These are phyloP conservation scores for Millerozyma acaciae DNA, from an alignment of 805 yeast genomes.

Conservation along the genomic window DNA sequence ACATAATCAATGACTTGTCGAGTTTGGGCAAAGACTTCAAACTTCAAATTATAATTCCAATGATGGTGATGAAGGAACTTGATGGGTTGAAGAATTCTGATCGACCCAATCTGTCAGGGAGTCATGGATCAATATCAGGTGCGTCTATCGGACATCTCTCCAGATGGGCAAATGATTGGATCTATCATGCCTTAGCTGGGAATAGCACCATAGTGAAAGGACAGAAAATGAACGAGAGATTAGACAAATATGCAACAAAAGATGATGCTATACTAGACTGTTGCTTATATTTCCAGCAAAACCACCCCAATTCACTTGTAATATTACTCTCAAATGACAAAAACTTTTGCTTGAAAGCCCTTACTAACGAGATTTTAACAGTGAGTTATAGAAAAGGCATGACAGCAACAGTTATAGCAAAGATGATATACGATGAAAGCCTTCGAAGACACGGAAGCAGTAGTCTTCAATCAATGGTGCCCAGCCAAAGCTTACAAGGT, in stretches of 20 bases:
- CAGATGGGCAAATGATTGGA: slow-evolving; percentile 76
- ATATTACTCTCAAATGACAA: slow-evolving; percentile 77
- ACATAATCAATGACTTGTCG: slow-evolving; percentile 51
- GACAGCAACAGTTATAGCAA: slow-evolving; percentile 43
- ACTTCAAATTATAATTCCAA: slow-evolving; percentile 62
- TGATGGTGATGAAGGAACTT: slow-evolving; percentile 67
- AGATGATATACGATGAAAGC: slow-evolving; percentile 36
- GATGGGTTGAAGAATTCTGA: slow-evolving; percentile 68
- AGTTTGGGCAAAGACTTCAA: slow-evolving; percentile 36
- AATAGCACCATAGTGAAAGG: slow-evolving; percentile 52
- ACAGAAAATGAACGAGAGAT: slow-evolving; percentile 54
- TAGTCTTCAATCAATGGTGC: neutral
- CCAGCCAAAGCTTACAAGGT: neutral
- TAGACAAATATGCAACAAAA: slow-evolving; percentile 44
- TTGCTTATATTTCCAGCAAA: slow-evolving; percentile 57
- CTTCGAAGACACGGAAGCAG: slow-evolving; percentile 10
- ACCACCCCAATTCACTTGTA: slow-evolving; percentile 35
- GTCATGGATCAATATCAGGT: slow-evolving; percentile 16
- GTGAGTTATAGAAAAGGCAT: slow-evolving; percentile 48
- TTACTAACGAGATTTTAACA: slow-evolving; percentile 62
- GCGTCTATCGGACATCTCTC: slow-evolving; percentile 54
- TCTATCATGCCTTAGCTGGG: slow-evolving; percentile 56
- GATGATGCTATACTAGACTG: slow-evolving; percentile 90
- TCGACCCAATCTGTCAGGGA: slow-evolving; percentile 8
- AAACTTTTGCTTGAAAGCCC: slow-evolving; percentile 75